A percentile compares a stretch with the other conserved stretches of the same genome.
These are phyloP conservation scores for Aspergillus ellipticus DNA, from an alignment of 495 filamentous ascomycete species.

Conservation along the genomic window DNA sequence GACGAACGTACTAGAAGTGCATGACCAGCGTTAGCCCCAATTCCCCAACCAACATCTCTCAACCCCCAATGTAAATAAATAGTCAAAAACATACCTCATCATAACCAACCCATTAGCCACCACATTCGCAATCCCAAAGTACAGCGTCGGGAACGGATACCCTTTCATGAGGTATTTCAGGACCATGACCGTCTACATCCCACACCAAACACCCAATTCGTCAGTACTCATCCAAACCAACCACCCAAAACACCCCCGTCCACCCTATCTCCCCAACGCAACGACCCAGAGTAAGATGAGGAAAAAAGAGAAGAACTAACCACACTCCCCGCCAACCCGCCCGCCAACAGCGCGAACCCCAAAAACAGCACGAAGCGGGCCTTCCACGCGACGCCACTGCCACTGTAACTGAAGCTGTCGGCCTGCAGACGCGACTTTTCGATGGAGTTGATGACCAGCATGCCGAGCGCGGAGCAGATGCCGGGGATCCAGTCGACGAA, in stretches of 20 bases:
- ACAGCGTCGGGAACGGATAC: slow-evolving; percentile 77
- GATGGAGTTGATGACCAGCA: slow-evolving; percentile 98
- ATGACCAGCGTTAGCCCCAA: slow-evolving; percentile 16
- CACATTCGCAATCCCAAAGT: slow-evolving; percentile 92
- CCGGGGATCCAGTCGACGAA: slow-evolving; percentile 99
- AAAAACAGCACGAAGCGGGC: slow-evolving; percentile 92
- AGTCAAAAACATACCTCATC: slow-evolving; percentile 61
- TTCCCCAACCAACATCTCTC: not conserved
- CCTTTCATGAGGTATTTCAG: slow-evolving; percentile 83
- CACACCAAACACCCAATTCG: not conserved
- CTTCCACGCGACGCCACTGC: slow-evolving; percentile 90
- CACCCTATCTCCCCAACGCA: not conserved
- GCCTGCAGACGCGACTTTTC: slow-evolving; percentile 85
- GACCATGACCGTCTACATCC: slow-evolving; percentile 67
- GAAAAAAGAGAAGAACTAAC: slow-evolving; percentile 36
- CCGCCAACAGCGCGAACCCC: slow-evolving; percentile 90
- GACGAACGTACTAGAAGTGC: slow-evolving; percentile 63
- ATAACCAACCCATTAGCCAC: slow-evolving; percentile 83
- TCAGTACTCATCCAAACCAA: not conserved
- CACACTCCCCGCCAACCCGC: slow-evolving; percentile 88
- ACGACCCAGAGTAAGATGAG: not conserved
- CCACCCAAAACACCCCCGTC: not conserved
- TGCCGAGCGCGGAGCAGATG: slow-evolving; percentile 89
- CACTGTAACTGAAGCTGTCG: slow-evolving; percentile 83
- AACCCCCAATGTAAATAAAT: too few species aligned